Evolutionary conservation across 495 filamentous ascomycete genomes (phyloP).

Genomic region (Cairneyella variabilis): DNA sequence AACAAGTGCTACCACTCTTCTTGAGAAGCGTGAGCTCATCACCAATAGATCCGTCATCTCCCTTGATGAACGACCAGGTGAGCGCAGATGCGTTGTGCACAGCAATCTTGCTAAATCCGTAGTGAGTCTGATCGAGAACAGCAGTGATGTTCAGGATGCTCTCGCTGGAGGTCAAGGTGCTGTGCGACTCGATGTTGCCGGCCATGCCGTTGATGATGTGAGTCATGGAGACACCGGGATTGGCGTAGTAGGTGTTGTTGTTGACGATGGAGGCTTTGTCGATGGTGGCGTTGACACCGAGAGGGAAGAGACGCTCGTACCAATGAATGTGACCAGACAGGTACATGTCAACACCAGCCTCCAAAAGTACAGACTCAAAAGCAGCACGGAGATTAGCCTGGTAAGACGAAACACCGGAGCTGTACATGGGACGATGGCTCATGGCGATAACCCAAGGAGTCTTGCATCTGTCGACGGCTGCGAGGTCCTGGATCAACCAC

Average conservation of each 20-base stretch:
- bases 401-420: conserved; percentile 24
- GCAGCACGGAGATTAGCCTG: conserved; percentile 31
- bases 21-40: conserved; percentile 41
- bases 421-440: conserved; percentile 51
- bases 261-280: conserved; percentile 28
- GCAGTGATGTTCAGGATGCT: conserved; percentile 39
- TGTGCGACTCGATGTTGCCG: conserved; percentile 33
- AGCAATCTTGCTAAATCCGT: conserved; percentile 46
- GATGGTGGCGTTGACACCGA: conserved; percentile 32
- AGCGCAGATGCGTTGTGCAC: conserved; percentile 38
- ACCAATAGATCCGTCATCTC: conserved; percentile 37
- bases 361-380: conserved; percentile 44
- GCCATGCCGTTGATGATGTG: conserved; percentile 33
- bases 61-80: conserved; percentile 43
- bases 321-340: conserved; percentile 40
- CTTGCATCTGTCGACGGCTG: conserved; percentile 42
- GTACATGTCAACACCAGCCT: conserved; percentile 47
- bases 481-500: conserved; percentile 47
- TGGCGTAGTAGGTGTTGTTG: conserved; percentile 36
- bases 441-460: conserved; percentile 54
- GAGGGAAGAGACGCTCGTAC: conserved; percentile 36
- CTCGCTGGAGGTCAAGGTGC: conserved; percentile 29
- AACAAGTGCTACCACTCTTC: conserved; percentile 5
- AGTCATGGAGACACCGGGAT: conserved; percentile 32
- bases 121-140: conserved; percentile 42